phyloP scores from a whole-genome alignment of 2,329 filamentous ascomycete genomes.

The Pyrenophora seminiperda region DNA sequence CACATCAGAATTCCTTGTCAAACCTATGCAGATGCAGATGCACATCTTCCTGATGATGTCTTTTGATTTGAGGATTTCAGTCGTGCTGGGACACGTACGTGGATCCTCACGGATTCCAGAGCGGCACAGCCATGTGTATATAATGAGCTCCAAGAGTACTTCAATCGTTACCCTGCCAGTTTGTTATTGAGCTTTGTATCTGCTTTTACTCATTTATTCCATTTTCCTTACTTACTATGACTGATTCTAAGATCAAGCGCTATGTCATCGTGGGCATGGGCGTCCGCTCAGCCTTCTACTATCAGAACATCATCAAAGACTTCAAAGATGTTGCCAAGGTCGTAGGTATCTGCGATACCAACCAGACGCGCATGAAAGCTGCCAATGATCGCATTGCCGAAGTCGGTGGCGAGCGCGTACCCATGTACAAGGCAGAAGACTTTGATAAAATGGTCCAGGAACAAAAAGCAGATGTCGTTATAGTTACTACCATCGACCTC shows the following conservation, averaged over 20 bases:
- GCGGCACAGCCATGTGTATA: not conserved
- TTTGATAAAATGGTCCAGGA: constrained; percentile 65
- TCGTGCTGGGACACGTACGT: not conserved
- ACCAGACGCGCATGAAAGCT: constrained; percentile 63
- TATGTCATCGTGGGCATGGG: constrained; percentile 65
- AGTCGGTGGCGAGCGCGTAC: constrained; percentile 56
- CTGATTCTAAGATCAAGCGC: constrained; percentile 16
- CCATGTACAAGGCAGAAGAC: constrained; percentile 59
- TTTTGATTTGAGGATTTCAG: constrained; percentile 1
- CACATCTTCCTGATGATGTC: not conserved
- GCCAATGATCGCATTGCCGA: constrained; percentile 58
- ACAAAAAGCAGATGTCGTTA: constrained; percentile 64
- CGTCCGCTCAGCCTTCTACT: constrained; percentile 66
- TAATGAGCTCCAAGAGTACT: not conserved
- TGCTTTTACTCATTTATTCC: not conserved
- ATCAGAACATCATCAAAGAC: constrained; percentile 61
- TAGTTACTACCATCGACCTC: constrained; percentile 67
- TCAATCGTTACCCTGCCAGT: not conserved
- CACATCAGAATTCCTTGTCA: not conserved
- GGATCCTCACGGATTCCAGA: not conserved
- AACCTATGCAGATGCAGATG: not conserved
- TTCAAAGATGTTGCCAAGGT: constrained; percentile 58
- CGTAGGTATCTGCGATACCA: constrained; percentile 64
- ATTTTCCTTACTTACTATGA: not conserved
- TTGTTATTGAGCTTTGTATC: not conserved